phyloP scores from a whole-genome alignment of 2,329 filamentous ascomycete genomes.

The Aspergillus candidus region DNA sequence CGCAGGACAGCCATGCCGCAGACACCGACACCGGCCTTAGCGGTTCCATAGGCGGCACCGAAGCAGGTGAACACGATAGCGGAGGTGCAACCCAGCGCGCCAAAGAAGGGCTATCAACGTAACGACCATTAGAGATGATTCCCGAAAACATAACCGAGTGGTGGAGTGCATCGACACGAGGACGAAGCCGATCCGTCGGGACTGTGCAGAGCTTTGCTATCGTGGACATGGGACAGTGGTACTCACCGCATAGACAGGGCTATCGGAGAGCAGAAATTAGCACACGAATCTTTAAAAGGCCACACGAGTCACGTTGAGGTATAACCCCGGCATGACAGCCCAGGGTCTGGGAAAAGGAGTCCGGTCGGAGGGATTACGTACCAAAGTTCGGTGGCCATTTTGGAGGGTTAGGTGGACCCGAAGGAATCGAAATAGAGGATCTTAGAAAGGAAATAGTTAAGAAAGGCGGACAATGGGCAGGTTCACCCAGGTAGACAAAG shows the following conservation, averaged over 20 bases:
- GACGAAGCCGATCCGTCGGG: slow-evolving; percentile 10
- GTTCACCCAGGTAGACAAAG: slow-evolving; percentile 18
- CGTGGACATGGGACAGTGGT: slow-evolving; percentile 7
- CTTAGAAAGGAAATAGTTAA: slow-evolving; percentile 13
- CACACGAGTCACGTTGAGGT: background rate
- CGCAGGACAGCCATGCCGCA: slow-evolving; percentile 96
- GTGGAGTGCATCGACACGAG: slow-evolving; percentile 4
- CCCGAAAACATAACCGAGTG: background rate
- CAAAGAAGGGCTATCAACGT: slow-evolving; percentile 72
- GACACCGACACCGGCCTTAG: slow-evolving; percentile 98
- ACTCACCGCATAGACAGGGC: slow-evolving; percentile 99
- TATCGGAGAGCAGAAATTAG: slow-evolving; percentile 40
- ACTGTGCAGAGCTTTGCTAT: slow-evolving; percentile 10
- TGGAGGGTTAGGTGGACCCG: slow-evolving; percentile 31
- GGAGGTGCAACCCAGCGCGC: slow-evolving; percentile 91
- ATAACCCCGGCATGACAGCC: slow-evolving; percentile 23
- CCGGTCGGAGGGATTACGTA: slow-evolving; percentile 49
- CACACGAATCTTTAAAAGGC: slow-evolving; percentile 3
- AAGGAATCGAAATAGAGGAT: slow-evolving; percentile 9
- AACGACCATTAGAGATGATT: slow-evolving; percentile 9
- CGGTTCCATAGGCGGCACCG: slow-evolving; percentile 95
- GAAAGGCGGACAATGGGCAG: slow-evolving; percentile 14
- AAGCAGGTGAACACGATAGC: slow-evolving; percentile 96
- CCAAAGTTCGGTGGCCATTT: slow-evolving; percentile 77
- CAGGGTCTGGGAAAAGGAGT: slow-evolving; percentile 27